phyloP scores from a whole-genome alignment of 2,329 filamentous ascomycete genomes.

The Colletotrichum sp. region DNA sequence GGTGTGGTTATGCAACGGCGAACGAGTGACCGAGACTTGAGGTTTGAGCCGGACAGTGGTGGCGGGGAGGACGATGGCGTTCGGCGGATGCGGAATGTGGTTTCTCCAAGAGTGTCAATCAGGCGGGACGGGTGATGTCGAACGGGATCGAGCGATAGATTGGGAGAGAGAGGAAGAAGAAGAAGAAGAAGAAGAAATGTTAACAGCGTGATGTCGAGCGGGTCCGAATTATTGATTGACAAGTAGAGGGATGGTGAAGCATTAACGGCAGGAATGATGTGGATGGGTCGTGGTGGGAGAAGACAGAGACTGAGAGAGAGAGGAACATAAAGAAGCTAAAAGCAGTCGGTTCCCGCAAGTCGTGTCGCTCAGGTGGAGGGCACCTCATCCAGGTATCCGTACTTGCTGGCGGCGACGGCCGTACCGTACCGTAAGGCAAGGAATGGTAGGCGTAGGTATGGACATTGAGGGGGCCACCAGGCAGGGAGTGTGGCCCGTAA shows the following conservation, averaged over 20 bases:
- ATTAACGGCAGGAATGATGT: slow-evolving; percentile 9
- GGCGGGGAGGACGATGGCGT: background rate
- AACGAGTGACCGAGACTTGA: background rate
- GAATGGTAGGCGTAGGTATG: background rate
- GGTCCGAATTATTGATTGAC: background rate
- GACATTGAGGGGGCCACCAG: background rate
- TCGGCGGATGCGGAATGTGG: background rate
- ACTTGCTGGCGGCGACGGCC: background rate
- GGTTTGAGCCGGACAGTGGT: background rate
- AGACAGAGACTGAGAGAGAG: background rate
- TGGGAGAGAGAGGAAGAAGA: background rate
- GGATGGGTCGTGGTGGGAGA: background rate
- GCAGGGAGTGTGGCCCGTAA: background rate
- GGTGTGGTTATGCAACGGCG: background rate
- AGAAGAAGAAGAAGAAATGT: background rate
- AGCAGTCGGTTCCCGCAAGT: background rate
- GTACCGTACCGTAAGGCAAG: background rate
- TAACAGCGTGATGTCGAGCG: background rate
- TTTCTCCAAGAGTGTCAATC: background rate
- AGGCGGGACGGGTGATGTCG: background rate
- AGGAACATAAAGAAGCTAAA: slow-evolving; percentile 16
- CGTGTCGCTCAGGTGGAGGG: background rate
- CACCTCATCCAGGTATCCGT: background rate
- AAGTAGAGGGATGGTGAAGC: slow-evolving; percentile 5
- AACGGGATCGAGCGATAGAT: background rate